Evolutionary conservation across 2,329 filamentous ascomycete genomes (phyloP), one percentile per base, ranked within the genome.

Genomic region (Stagonosporopsis tanaceti): DNA sequence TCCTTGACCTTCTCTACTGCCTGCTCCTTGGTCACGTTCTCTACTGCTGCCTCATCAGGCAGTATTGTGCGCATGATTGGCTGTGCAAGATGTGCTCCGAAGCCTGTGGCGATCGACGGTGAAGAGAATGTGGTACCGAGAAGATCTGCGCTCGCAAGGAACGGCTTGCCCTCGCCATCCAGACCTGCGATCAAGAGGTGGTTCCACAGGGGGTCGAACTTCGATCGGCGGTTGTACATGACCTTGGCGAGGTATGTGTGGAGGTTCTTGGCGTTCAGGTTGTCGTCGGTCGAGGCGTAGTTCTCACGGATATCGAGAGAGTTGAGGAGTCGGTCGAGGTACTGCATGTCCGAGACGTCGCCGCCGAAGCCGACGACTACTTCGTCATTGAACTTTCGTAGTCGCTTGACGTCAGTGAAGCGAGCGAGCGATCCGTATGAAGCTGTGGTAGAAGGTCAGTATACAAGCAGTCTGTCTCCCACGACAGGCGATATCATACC

Each of bases 281-380:
- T 81, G 79, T 71, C 80, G 60, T 73, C 79, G 71, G 68, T 77
- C 65, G 78, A 75, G 57, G 84, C 85, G 83, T 99, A 98, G 75
- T 92, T 90, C 83, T 98, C 93, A 77, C 90, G 85, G 78, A 96
- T 92, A 76, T 91, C 88, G 70, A 98, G 89, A 62, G 91, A 90
- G 73, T 86, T 89, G 68, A 99, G 89, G 73, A 97, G 87, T 69
- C 95, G 89, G 85, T 97, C 91, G 67, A 99, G 88, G 83, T 96
- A 96, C 83, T 99, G 95, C 95, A 99, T 98, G 83, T 99, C 95
- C 64, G 92, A 96, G 70, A 99, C 89, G 82, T 99, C 95, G 77
- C 95, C 95, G 77, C 93, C 92, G 81, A 98, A 96, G 71, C 95
- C 95, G 73, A 99, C 85, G 59, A 98, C 86, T 28, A 92, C 89